phyloP scores from a whole-genome alignment of 2,329 filamentous ascomycete genomes.

The Penicillium sp. region DNA sequence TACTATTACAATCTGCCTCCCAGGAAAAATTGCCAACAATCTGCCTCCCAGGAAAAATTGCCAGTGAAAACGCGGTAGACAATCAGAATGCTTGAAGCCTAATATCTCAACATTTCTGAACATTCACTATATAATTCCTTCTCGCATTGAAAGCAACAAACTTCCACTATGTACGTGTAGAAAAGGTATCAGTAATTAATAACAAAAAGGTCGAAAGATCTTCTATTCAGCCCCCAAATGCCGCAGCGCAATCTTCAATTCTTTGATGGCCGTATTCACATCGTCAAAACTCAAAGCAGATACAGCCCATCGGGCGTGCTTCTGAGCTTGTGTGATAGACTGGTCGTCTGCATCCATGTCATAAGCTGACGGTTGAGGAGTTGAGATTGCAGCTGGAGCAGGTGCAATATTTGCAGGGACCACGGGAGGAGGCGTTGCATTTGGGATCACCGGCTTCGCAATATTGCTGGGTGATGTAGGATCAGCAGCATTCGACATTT shows the following conservation, averaged over 20 bases:
- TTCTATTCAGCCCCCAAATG: conserved; percentile 60
- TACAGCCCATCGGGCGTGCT: conserved; percentile 95
- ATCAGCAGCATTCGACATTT: conserved; percentile 5
- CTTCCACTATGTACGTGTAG: neutral
- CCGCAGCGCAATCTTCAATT: conserved; percentile 71
- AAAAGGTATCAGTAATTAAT: neutral
- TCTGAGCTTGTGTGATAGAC: conserved; percentile 75
- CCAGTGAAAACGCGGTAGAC: too few relatives aligned
- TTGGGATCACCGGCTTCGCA: conserved; percentile 16
- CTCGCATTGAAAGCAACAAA: neutral
- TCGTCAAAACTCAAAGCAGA: conserved; percentile 97
- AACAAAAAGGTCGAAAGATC: neutral
- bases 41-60: too few relatives aligned
- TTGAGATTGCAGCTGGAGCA: conserved; percentile 6
- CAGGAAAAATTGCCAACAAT: too few relatives aligned
- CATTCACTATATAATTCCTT: neutral
- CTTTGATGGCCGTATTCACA: conserved; percentile 80
- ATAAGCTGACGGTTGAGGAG: conserved; percentile 16
- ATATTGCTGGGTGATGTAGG: conserved; percentile 15
- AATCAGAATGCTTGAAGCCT: neutral
- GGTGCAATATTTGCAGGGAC: conserved; percentile 20
- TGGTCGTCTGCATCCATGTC: conserved; percentile 58
- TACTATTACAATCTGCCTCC: too few relatives aligned
- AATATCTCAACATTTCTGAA: neutral
- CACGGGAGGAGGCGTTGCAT: conserved; percentile 13